Percentiles rank a stretch among this genome's conserved stretches.
These are phyloP conservation scores for Arachis stenosperma DNA, from an alignment of 306 rosid species.

Conservation along the genomic window DNA sequence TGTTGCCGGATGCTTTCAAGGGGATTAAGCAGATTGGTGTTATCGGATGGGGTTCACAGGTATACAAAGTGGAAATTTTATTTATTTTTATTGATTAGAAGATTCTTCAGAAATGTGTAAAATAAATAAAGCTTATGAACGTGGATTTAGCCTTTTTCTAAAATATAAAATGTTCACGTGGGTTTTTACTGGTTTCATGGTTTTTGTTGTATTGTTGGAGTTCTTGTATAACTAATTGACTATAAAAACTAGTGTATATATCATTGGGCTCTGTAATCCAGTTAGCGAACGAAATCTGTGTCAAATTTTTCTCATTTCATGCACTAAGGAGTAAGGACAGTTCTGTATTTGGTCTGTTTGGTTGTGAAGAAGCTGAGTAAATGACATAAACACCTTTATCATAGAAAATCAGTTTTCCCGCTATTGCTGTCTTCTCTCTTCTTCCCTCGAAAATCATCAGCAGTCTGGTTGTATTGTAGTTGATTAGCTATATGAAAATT, in stretches of 20 bases:
- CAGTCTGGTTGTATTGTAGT: constrained; percentile 3
- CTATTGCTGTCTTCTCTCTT: no score
- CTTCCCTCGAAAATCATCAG: no score
- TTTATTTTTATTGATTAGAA: not conserved
- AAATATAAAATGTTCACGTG: not conserved
- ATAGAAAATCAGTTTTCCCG: not conserved
- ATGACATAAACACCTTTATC: not conserved
- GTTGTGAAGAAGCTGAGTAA: no score
- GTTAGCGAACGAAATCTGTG: not conserved
- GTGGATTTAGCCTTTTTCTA: not conserved
- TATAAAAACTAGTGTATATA: not conserved
- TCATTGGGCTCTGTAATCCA: not conserved
- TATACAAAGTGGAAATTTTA: constrained; percentile 10
- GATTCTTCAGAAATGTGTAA: not conserved
- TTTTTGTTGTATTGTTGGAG: not conserved
- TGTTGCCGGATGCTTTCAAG: constrained; percentile 88
- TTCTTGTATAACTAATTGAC: not conserved
- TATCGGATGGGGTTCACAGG: constrained; percentile 99
- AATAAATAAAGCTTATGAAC: not conserved
- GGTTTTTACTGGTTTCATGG: not conserved
- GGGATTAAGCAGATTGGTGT: constrained; percentile 97
- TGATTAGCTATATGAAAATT: constrained; percentile 1
- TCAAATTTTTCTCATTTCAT: not conserved
- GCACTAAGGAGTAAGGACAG: no score
- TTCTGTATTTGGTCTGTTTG: no score